Base-by-base conservation (phyloP, 2,329 filamentous ascomycete species). In the Ophiostoma piceae region DNA sequence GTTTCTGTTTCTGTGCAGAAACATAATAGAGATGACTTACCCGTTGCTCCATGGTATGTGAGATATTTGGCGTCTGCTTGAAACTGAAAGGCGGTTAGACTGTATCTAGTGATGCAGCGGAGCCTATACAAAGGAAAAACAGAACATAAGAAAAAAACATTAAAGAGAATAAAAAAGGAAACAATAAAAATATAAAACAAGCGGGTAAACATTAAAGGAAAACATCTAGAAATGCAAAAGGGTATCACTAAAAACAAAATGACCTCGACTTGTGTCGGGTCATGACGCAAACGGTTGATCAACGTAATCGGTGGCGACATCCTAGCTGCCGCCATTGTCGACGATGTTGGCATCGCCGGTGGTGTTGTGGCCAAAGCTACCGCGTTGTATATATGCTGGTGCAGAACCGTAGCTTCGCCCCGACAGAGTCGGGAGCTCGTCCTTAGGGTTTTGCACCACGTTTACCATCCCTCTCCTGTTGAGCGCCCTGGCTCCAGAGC, bases 21-120 rank as follows among this genome's bases (percentile, higher is more conserved):
- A 29, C 26, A n/a, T 22, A 41, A 19, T 47, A 32, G 12, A 47
- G 6, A 47, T 1, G 12, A 26, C 41, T n/a, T 66, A 69, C 68
- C 54, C 16, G 69, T 71, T 54, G 47, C 60, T 41, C 57, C 60
- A 47, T 71, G 67, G 29, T 71, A 71, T n/a, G 32, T 65, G 32
- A 71, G 62, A 26, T 69, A 71, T 57, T 66, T 66, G 22, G 65
- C 65, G 37, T 66, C 65, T 29, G 65, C 65, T 43, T 66, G 65
- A 66, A 66, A 66, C 65, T 66, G n/a, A 2, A 22, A 19, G 57
- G 22, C 14, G 2, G 65, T 66, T 66, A 66, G 65, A 39, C 11
- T 43, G 37, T 65, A 43, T 66, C 35, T 9, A 26, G 51, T 14
- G 35, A 66, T 12, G 26, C 14, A 32, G 41, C 51, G 22, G 2